Evolutionary conservation across 441 rosid species (phyloP).

Genomic region (Adansonia rubrostipa): DNA sequence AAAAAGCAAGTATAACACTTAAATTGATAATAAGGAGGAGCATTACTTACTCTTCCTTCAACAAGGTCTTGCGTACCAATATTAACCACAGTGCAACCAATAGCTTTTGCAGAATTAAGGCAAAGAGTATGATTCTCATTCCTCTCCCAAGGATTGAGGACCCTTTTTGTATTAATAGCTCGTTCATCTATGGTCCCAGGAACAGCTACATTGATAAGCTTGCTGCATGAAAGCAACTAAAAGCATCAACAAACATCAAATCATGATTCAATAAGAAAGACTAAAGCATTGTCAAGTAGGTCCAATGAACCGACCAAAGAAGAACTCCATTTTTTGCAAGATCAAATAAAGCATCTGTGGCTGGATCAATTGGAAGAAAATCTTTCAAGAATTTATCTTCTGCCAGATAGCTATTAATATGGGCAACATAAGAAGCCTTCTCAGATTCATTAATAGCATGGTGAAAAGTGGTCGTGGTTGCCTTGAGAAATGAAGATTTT

Average conservation of each 20-base stretch:
- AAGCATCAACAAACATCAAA: constrained; percentile 26
- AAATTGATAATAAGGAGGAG: not conserved
- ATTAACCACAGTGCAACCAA: constrained; percentile 97
- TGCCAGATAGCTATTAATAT: constrained; percentile 74
- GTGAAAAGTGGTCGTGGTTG: constrained; percentile 86
- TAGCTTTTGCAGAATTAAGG: constrained; percentile 98
- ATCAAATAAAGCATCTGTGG: constrained; percentile 82
- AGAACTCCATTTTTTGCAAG: constrained; percentile 94
- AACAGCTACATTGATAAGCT: constrained; percentile 96
- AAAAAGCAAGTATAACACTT: constrained; percentile 18
- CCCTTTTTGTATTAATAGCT: constrained; percentile 87
- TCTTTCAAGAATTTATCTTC: constrained; percentile 85
- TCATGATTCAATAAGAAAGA: constrained; percentile 14
- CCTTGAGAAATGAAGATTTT: constrained; percentile 77
- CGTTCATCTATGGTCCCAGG: constrained; percentile 99
- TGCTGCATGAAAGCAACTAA: constrained; percentile 51
- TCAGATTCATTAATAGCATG: constrained; percentile 88
- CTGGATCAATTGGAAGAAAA: constrained; percentile 84
- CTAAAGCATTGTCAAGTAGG: not conserved
- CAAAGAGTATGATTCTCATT: constrained; percentile 97
- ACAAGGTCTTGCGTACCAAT: constrained; percentile 93
- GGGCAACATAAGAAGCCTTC: constrained; percentile 90
- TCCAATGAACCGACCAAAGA: constrained; percentile 63
- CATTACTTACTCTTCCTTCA: constrained; percentile 88
- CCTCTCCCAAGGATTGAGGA: constrained; percentile 96